Base-by-base conservation (phyloP, 2,329 filamentous ascomycete genomes). In the Pyricularia grisea region DNA sequence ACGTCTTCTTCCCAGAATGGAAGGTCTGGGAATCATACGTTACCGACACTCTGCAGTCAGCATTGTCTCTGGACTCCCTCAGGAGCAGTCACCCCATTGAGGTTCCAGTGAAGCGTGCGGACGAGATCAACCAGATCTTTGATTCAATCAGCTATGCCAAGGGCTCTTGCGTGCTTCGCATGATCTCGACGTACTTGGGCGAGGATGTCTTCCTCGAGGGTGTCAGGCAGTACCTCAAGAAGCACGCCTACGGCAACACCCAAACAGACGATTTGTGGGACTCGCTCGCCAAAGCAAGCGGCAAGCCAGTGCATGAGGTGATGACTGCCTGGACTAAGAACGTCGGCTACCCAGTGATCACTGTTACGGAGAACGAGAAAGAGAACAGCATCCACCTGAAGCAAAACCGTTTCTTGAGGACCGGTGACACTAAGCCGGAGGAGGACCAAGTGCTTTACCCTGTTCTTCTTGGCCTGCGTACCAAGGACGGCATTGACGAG, bases 291-390 rank as follows among this genome's bases (percentile, higher is more conserved):
- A 90, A 94, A 71, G 94, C 93, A 23, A 97, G 93, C 76, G 94
- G 94, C 71, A 97, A 97, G 81, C 90, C 94, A 67, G 90, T 98
- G 20, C 89, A 93, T 75, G 87, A 92, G 71, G 91, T 97, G 69
- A 97, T 97, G 90, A 90, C 93, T 68, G 92, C 94, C 73, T 98
- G 94, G 94, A 98, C 94, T 67, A 97, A 97, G 85, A 91, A 97
- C 75, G 91, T 98, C 69, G 94, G 94, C 68, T 97, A 91, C 81
- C 94, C 94, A 0, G 94, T 98, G 58, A 87, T 98, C 65, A 91
- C 90, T 9, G 93, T 98, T 31, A 92, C 91, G 0, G 92, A 94
- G 78, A 87, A 91, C 70, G 83, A 89, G 69, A 82, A 84, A 30
- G 85, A 89, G 66, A 90, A 87, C 70, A 89, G 89, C 25, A 94